Base-by-base conservation (phyloP, 805 yeast genomes). In the Teunomyces lycoperdinae region DNA sequence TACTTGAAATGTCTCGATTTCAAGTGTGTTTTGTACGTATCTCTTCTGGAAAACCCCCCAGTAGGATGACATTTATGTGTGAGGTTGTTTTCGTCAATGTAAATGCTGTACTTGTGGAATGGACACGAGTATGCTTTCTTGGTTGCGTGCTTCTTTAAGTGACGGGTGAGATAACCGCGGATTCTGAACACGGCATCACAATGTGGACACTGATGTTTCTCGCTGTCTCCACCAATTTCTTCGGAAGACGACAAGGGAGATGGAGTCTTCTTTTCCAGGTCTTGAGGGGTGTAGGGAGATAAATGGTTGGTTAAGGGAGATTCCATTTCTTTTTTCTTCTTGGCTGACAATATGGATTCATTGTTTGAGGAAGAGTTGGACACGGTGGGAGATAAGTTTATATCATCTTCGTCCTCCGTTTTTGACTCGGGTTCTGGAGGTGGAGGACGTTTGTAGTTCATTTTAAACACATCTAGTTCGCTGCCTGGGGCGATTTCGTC, bases 41-140 rank as follows among this genome's bases (percentile, higher is more conserved):
- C 85, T 56, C 84, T 68, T 57, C 85, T 67, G 5, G 84, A 77
- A 55, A 80, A 80, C 3, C 81, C 82, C 5, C 84, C 85, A 17
- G 74, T 76, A 14, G 81, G 77, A 56, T 79, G 84, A 52, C 85
- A 80, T 51, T 73, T 70, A 44, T 70, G 76, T 16, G 72, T 66
- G 47, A 64, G 57, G 54, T 70, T 69, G 50, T 67, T 64, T 39
- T 71, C 74, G 50, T 70, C 75, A 46, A 66, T 62, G 55, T 64
- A 68, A 24, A 64, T 61, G 36, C 69, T 62, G 27, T 58, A 58
- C 48, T 65, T 58, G 59, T 72, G 79, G 65, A 73, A 80, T 2
- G 84, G 84, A 56, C 84, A 80, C 40, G 67, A 56, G 61, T 74
- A 80, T n/a, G 83, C 82, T 58, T 77, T 78, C 44, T 71, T 62